These are phyloP conservation scores for Clohesyomyces aquaticus DNA, from an alignment of 495 filamentous ascomycete species.

Conservation along the genomic window DNA sequence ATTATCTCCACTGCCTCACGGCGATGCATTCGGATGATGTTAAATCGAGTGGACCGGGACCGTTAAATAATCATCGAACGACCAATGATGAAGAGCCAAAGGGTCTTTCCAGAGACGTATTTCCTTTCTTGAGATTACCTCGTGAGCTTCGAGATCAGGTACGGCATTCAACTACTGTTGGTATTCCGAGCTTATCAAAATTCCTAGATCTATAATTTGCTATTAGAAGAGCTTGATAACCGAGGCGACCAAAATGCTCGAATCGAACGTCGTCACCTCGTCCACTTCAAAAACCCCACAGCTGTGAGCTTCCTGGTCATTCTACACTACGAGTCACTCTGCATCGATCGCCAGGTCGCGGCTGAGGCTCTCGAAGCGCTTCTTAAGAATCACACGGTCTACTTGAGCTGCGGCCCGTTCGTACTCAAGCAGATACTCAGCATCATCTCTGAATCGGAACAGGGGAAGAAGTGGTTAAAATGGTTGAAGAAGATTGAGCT, in stretches of 20 bases:
- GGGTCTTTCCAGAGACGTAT: too few species aligned
- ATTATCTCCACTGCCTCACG: too few species aligned
- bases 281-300: slow-evolving; percentile 25
- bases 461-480: slow-evolving; percentile 24
- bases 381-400: slow-evolving; percentile 34
- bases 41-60: too few species aligned
- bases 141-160: slow-evolving; percentile 35
- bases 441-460: slow-evolving; percentile 13
- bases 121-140: slow-evolving; percentile 30
- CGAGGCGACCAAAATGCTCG: slow-evolving; percentile 22
- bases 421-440: slow-evolving; percentile 24
- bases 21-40: too few species aligned
- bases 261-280: slow-evolving; percentile 37
- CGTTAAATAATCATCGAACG: too few species aligned
- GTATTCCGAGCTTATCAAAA: background rate
- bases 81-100: too few species aligned
- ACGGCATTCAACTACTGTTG: background rate
- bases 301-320: slow-evolving; percentile 27
- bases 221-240: slow-evolving; percentile 21
- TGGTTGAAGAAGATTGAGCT: slow-evolving; percentile 27
- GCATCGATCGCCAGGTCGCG: slow-evolving; percentile 31
- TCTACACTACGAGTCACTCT: slow-evolving; percentile 32
- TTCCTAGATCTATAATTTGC: slow-evolving; percentile 28
- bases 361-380: slow-evolving; percentile 35
- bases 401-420: slow-evolving; percentile 32